Base-by-base conservation (phyloP, 345 rosid genomes). In the Salix dunnii region DNA sequence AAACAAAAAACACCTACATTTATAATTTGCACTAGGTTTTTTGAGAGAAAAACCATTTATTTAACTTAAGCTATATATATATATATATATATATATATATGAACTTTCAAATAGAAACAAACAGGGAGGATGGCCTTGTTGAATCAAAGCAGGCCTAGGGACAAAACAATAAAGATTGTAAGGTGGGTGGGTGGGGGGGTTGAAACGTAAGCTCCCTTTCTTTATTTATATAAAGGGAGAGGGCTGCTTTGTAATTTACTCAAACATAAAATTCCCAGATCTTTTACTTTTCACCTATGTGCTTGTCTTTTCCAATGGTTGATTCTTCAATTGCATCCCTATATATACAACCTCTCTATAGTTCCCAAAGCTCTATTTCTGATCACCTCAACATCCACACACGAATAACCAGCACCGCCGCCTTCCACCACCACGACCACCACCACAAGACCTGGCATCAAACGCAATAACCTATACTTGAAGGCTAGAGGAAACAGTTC, bases 31-130 rank as follows among this genome's bases (percentile, higher is more conserved):
- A 7, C 23, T 17, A 49, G 18, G 6, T 4, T 10, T 40, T 35
- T 35, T 35, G 1, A 35, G 36, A 35, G 7, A 35, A 5, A 40
- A 40, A 40, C 5, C 6, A 40, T 40, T 9, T 40, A 40, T 40
- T 40, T 40, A 40, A 40, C n/a, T 35, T 35, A 35, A 35, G 36
- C 36, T 5, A 35, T 35, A 35, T 7, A 5, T 35, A 5, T 5
- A 5, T 2, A 40, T 0, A 35, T 7, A 5, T 35, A 5, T 5
- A 35, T 7, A 5, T 35, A 5, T 5, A 5, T 2, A 40, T 0
- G 13, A 40, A 7, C 46, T 18, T 51, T 3, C 60, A 20, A 6
- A 53, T 21, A 53, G 25, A 53, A 11, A 7, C 60, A 20, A 53
- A 21, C 25, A 53, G 21, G 60, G 23, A 53, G 60, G 25, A 21